Evolutionary conservation across 176 grass and related monocot genomes (phyloP), one percentile per base, ranked within the genome.

Genomic region (Dactylis glomerata): DNA sequence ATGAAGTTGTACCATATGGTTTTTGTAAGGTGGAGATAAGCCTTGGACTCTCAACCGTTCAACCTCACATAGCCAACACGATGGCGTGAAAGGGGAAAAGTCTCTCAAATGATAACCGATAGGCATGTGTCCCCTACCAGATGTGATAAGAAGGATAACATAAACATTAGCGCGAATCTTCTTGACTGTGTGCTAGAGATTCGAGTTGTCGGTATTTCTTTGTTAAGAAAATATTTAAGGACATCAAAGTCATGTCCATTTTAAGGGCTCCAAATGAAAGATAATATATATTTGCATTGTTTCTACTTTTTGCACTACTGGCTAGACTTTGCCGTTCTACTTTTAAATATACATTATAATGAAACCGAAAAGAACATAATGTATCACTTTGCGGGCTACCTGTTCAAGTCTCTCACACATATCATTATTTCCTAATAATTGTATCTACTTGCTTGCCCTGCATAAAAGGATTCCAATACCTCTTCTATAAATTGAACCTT

Each of bases 101-200:
- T 57, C 30, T 79, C 14, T 64, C 8, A 0, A 82, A 82, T 0
- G 19, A 32, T 64, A 77, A 78, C 1, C 2, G 10, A 20, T 55
- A 51, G 1, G 0, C 32, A 73, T 86, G 42, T 73, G 64, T 28
- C 26, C 10, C 1, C 19, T 26, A 27, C 1, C 1, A 3, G 24
- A 33, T 2, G 11, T 2, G 65, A 78, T 78, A 77, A 75, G 3
- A n/a, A 56, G 16, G 65, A 73, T 82, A 86, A 36, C 11, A 86
- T 83, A 86, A 78, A 90, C 47, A 86, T 46, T 84, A 36, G 6
- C 8, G 0, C 1, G 2, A 33, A 82, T 73, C 8, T 37, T 5
- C 3, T 34, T 26, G 19, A 66, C 20, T n/a, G 10, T 1, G 16
- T 73, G 73, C n/a, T 45, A 0, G 1, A 82, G 73, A 90, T 90